Evolutionary conservation across 73 alveolate genomes (phyloP).

Genomic region (Halteria grandinella): DNA sequence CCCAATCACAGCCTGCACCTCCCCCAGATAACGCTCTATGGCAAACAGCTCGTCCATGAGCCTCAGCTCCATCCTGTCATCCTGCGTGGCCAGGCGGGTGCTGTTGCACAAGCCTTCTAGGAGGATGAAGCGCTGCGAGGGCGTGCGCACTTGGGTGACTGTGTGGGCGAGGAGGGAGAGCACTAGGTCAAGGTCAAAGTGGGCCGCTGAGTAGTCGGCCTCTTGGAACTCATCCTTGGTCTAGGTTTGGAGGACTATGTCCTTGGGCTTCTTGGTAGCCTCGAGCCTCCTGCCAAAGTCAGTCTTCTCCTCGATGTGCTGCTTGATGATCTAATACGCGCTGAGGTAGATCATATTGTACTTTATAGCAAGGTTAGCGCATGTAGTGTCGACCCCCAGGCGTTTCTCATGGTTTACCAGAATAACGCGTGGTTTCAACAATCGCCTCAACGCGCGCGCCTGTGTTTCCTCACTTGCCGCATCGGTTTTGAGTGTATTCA

Average conservation of each 20-base stretch:
- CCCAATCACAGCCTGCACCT: conserved; percentile 59
- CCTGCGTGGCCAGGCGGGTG: conserved; percentile 36
- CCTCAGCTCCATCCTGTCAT: conserved; percentile 62
- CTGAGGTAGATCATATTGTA: conserved; percentile 49
- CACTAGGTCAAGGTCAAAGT: conserved; percentile 52
- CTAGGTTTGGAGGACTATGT: conserved; percentile 26
- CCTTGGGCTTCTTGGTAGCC: conserved; percentile 55
- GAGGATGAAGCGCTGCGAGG: conserved; percentile 33
- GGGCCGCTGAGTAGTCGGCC: conserved; percentile 63
- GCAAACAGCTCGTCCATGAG: conserved; percentile 70
- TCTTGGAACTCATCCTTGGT: conserved; percentile 67
- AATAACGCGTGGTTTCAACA: conserved; percentile 53
- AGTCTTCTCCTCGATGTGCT: conserved; percentile 53
- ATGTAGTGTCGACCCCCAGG: conserved; percentile 60
- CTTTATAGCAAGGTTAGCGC: conserved; percentile 67
- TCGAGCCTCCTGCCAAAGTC: conserved; percentile 43
- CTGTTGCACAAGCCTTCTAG: conserved; percentile 68
- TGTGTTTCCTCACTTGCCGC: too few relatives aligned
- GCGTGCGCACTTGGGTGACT: conserved; percentile 15
- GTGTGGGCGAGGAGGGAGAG: conserved; percentile 24
- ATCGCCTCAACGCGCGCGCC: conserved; percentile 13
- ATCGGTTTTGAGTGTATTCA: too few relatives aligned
- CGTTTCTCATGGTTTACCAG: conserved; percentile 68
- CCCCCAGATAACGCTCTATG: conserved; percentile 67
- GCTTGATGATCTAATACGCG: conserved; percentile 58